Evolutionary conservation across 1,139 yeast species (phyloP).

Genomic region (Scheffersomyces titani): DNA sequence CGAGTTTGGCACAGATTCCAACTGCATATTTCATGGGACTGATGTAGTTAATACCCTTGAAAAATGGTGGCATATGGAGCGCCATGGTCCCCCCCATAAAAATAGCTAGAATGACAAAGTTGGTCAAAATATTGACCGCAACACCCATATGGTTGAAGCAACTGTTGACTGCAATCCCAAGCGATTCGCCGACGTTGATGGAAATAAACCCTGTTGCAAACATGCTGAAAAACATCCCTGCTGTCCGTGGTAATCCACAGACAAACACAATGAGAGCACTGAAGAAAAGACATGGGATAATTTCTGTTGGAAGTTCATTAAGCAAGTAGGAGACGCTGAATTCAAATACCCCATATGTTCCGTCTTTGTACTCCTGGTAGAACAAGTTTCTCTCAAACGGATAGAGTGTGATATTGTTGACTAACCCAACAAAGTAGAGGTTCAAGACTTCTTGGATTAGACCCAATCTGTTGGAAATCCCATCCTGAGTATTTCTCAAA

Average conservation of each 20-base stretch:
- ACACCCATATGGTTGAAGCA: constrained; percentile 24
- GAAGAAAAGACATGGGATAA: constrained; percentile 21
- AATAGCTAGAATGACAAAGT: constrained; percentile 19
- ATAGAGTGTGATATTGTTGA: constrained; percentile 24
- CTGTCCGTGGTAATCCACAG: constrained; percentile 23
- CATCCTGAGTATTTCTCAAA: constrained; percentile 16
- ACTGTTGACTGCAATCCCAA: constrained; percentile 23
- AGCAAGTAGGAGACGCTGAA: constrained; percentile 23
- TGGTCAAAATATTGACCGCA: constrained; percentile 23
- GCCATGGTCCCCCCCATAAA: constrained; percentile 33
- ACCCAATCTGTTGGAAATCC: constrained; percentile 24
- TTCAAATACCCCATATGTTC: constrained; percentile 20
- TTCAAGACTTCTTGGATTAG: constrained; percentile 23
- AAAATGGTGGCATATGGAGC: constrained; percentile 24
- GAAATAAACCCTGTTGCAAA: constrained; percentile 17
- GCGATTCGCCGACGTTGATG: constrained; percentile 24
- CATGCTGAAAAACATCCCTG: constrained; percentile 22
- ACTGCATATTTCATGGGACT: constrained; percentile 26
- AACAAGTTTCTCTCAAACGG: constrained; percentile 25
- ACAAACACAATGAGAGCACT: constrained; percentile 22
- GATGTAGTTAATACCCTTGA: constrained; percentile 24
- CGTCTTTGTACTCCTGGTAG: constrained; percentile 26
- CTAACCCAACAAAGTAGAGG: constrained; percentile 23
- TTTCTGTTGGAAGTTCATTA: constrained; percentile 24
- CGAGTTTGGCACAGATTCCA: constrained; percentile 36